These are phyloP conservation scores for Phytopythium kandeliae DNA, from an alignment of 352 stramenopile genomes.

Conservation along the genomic window DNA sequence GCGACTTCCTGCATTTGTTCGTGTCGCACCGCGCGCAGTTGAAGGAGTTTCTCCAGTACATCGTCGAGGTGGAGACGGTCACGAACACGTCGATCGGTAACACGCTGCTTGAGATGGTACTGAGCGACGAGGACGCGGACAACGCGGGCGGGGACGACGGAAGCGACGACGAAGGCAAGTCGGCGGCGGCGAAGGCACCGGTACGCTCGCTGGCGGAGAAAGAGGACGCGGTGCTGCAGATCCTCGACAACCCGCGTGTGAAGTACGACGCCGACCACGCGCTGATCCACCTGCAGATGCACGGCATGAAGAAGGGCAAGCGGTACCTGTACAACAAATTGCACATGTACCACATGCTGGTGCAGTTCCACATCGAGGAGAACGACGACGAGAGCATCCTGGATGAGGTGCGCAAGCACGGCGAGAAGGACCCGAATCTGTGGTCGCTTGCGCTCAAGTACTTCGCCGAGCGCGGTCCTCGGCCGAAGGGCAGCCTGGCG, in stretches of 20 bases:
- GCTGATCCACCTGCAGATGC: constrained; percentile 92
- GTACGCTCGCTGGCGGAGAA: constrained; percentile 46
- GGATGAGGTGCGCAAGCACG: constrained; percentile 86
- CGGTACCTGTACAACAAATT: constrained; percentile 93
- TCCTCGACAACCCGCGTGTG: constrained; percentile 88
- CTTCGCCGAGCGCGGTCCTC: constrained; percentile 79
- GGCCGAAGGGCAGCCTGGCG: constrained; percentile 42
- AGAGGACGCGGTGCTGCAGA: constrained; percentile 76
- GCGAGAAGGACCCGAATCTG: constrained; percentile 86
- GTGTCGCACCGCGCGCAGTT: constrained; percentile 88
- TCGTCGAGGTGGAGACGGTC: constrained; percentile 84
- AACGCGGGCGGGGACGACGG: constrained; percentile 14
- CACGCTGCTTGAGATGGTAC: constrained; percentile 85
- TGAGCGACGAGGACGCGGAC: constrained; percentile 50
- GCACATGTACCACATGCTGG: constrained; percentile 92
- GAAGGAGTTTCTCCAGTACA: constrained; percentile 87
- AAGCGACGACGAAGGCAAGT: neutral
- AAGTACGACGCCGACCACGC: constrained; percentile 92
- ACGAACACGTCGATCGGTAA: constrained; percentile 88
- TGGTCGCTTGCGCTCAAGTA: constrained; percentile 89
- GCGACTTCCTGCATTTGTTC: constrained; percentile 91
- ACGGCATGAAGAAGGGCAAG: constrained; percentile 89
- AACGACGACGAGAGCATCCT: constrained; percentile 88
- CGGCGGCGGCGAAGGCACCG: constrained; percentile 15
- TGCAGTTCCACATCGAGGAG: constrained; percentile 92